Base-by-base conservation (phyloP, 352 stramenopile genomes). In the Vaucheria bursata region DNA sequence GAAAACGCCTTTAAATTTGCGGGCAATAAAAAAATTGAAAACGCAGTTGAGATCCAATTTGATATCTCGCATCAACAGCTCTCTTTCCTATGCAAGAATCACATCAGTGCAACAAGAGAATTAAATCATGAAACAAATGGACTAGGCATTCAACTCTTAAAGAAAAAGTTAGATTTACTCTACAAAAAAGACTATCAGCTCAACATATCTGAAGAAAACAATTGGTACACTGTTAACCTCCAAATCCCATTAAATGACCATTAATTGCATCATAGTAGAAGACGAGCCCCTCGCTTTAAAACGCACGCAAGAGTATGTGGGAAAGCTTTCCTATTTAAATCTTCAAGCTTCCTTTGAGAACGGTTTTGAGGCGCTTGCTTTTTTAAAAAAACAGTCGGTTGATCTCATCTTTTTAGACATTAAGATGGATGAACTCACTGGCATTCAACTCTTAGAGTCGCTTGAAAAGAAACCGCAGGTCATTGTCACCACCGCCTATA, bases 341-440 rank as follows among this genome's bases (percentile, higher is more conserved):
- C 18, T 75, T 25, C 32, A 37, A 29, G 25, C 18, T 75, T n/a
- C 74, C n/a, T 29, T 33, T 71, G n/a, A 33, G 33, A n/a, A 75
- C 25, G 29, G n/a, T 38, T 66, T 70, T 38, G 25, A n/a, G 34
- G 33, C 31, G n/a, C 37, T 35, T 40, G n/a, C 33, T 25, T 18
- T 39, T 79, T 29, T 77, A n/a, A 71, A 79, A 37, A 45, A n/a
- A 8, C 68, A 70, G 40, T 68, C 78, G 79, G 69, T 75, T 66
- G 68, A 75, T 75, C 74, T 75, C 25, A 75, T 75, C 33, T 75
- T 75, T 53, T 31, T 75, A 52, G 69, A 75, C 74, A 71, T 71
- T 35, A 25, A 32, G n/a, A 66, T 75, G 33, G 38, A 38, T 66
- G 33, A 71, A 70, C 32, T 71, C 34, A 71, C 34, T n/a, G 69